Evolutionary conservation across 192 early-diverging fungal genomes (phyloP).

Genomic region (Helicostylum pulchrum): DNA sequence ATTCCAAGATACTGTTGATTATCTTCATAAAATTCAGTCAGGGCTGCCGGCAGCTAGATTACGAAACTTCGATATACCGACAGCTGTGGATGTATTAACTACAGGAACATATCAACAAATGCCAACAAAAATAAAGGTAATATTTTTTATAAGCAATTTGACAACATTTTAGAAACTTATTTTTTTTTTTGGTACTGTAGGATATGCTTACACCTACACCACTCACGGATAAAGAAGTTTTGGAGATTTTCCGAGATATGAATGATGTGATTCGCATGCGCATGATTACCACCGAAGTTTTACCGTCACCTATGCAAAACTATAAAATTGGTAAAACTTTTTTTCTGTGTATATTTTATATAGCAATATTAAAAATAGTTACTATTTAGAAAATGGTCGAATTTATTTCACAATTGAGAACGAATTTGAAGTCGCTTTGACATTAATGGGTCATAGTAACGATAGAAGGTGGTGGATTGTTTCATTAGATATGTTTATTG

Average conservation of each 20-base stretch:
- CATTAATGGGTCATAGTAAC: slow-evolving; percentile 58
- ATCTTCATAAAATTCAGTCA: slow-evolving; percentile 38
- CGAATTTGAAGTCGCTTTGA: slow-evolving; percentile 70
- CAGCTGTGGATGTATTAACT: slow-evolving; percentile 82
- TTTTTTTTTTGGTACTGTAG: neutral
- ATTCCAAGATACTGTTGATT: slow-evolving; percentile 32
- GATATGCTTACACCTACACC: slow-evolving; percentile 52
- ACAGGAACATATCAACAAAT: slow-evolving; percentile 80
- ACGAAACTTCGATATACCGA: slow-evolving; percentile 78
- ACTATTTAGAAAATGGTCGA: slow-evolving; percentile 53
- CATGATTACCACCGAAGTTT: slow-evolving; percentile 65
- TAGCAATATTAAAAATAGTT: neutral
- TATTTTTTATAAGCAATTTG: neutral
- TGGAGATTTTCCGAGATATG: slow-evolving; percentile 57
- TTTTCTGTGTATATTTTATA: neutral
- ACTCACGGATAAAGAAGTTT: slow-evolving; percentile 57
- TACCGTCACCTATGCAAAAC: slow-evolving; percentile 65
- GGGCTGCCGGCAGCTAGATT: slow-evolving; percentile 51
- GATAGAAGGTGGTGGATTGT: slow-evolving; percentile 70
- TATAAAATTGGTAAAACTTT: slow-evolving; percentile 44
- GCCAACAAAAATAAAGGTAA: slow-evolving; percentile 70
- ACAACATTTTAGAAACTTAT: neutral
- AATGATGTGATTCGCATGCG: slow-evolving; percentile 72
- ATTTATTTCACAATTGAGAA: slow-evolving; percentile 70
- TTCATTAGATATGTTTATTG: slow-evolving; percentile 65